Evolutionary conservation across 768 basidiomycete species (phyloP), one percentile per base, ranked within the genome.

Genomic region (Boletellus ananas): DNA sequence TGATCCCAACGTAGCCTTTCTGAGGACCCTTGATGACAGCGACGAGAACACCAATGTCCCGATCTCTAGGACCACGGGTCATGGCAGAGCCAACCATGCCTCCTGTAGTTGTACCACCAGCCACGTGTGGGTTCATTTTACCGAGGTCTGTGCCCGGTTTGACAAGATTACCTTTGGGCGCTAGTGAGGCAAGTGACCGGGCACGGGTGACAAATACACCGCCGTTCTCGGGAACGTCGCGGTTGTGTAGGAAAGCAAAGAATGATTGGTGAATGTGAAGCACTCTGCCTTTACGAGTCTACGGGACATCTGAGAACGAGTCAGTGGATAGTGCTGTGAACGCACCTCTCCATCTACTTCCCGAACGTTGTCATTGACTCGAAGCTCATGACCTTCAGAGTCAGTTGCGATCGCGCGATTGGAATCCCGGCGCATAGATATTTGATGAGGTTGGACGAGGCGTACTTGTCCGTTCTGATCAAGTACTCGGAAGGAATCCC

Each of bases 191-290:
- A 38, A 97, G 74, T 2, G 85, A 81, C 36, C 90, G 84, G 13
- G 90, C 83, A 34, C 93, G 85, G 0, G 92, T 89, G 44, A 99
- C 92, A 62, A 94, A 99, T 23, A 98, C 85, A 50, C 96, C 96
- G 18, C 90, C 87, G 59, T 98, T 94, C 68, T 97, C 94, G 17
- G 77, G 62, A 45, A 91, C 77, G 44, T 97, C 94, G 13, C 94
- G 86, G 61, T 94, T 95, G 71, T 94, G 87, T 40, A 98, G 71
- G 77, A 97, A 99, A 3, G 90, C 93, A 59, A 84, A 95, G 69
- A 90, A 85, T 0, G 94, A 92, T 63, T 95, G 93, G 67, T 95
- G 88, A 37, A 94, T 92, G 61, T 97, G 94, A 23, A 99, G 74
- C 12, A 98, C 88, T 49, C 83, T 80, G 40, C 96, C 96, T 78